Conservation (phyloP, 208 protist genomes). For the Acanthamoeba divionensis region DNA sequence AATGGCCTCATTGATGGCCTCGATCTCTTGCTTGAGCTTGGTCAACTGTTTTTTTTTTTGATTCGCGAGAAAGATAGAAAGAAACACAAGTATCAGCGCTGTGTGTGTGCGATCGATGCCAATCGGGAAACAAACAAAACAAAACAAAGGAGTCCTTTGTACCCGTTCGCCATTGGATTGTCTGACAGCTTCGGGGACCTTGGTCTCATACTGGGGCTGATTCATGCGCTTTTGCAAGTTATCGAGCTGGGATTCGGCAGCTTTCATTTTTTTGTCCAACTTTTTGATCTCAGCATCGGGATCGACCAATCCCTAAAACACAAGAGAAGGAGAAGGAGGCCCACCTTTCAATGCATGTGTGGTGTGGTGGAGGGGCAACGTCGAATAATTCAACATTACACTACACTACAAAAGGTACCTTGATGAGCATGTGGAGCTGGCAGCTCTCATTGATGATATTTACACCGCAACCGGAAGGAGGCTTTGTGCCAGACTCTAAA, state of each 20-base stretch:
- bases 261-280: slow-evolving; percentile 53
- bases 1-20: neutral
- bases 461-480: slow-evolving; percentile 42
- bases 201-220: slow-evolving; percentile 27
- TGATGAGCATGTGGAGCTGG: slow-evolving; percentile 44
- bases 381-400: neutral
- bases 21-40: neutral
- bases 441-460: slow-evolving; percentile 54
- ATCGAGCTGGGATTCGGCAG: neutral
- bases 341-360: too few species aligned
- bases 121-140: neutral
- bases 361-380: neutral
- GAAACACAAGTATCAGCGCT: too few species aligned
- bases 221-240: slow-evolving; percentile 9
- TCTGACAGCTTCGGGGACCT: slow-evolving; percentile 45
- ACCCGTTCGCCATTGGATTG: slow-evolving; percentile 23
- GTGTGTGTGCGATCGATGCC: too few species aligned
- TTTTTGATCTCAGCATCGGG: slow-evolving; percentile 45
- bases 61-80: too few species aligned
- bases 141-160: neutral
- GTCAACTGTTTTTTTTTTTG: too few species aligned
- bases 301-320: slow-evolving; percentile 52
- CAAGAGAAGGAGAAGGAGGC: neutral
- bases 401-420: neutral
- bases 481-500: neutral